Percentiles rank a stretch among this genome's conserved stretches.
phyloP scores from a whole-genome alignment of 2,329 filamentous ascomycete species.

The Orbilia quercus region DNA sequence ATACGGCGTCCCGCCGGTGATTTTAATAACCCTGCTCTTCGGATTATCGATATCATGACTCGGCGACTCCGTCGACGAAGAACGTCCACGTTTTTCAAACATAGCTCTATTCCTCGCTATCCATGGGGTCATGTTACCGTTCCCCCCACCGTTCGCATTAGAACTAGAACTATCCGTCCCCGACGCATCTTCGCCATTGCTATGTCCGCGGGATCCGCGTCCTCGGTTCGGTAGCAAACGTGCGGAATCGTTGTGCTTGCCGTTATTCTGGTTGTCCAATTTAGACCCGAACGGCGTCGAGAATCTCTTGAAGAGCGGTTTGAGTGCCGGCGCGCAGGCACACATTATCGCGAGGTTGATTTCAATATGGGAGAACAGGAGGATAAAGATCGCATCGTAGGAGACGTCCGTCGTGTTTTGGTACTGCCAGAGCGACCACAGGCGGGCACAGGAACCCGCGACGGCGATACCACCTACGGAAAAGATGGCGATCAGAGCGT shows the following conservation, averaged over 20 bases:
- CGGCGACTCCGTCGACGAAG: not conserved
- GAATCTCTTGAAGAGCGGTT: conserved; percentile 51
- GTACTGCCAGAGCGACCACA: conserved; percentile 50
- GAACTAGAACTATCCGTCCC: not conserved
- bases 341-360: conserved; percentile 58
- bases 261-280: not conserved
- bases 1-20: conserved; percentile 50
- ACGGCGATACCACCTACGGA: conserved; percentile 36
- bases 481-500: conserved; percentile 31
- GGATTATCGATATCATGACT: conserved; percentile 22
- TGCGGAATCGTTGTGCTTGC: conserved; percentile 60
- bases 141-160: not conserved
- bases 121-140: conserved; percentile 1
- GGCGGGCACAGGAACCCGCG: conserved; percentile 29
- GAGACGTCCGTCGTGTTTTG: conserved; percentile 46
- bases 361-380: conserved; percentile 59
- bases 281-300: conserved; percentile 33
- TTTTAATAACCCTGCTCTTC: conserved; percentile 35
- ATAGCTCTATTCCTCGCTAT: conserved; percentile 43
- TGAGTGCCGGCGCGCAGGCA: conserved; percentile 59
- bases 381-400: conserved; percentile 53
- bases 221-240: conserved; percentile 65
- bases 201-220: too few species aligned
- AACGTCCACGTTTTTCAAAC: too few species aligned
- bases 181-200: not conserved